Base-by-base conservation (phyloP, 2,329 filamentous ascomycete genomes). In the Colletotrichum sidae region DNA sequence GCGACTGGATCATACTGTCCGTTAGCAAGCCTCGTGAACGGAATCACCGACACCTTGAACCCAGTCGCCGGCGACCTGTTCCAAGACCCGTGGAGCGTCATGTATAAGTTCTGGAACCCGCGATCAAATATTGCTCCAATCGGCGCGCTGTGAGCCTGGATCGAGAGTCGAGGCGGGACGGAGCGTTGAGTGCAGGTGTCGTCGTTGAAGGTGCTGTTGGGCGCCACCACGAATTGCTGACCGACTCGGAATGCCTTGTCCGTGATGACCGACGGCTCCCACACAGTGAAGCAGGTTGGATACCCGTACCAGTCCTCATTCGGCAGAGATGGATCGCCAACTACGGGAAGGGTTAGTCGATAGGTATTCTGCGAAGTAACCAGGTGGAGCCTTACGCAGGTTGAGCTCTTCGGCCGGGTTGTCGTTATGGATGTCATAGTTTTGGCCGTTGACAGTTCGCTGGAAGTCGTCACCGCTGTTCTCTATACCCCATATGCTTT, bases 331-430 rank as follows among this genome's bases (percentile, higher is more conserved):
- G 73, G 73, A 42, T 75, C 71, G 7, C 74, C 74, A 25, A 75
- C 74, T 75, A 34, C 8, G 33, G 37, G 41, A 4, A 25, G 15
- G n/a, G 37, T 67, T 11, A 61, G 55, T 35, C 13, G 1, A 10
- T 13, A 3, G 17, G 3, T 25, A 4, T 46, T 10, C 39, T 42
- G 39, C 39, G 11, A 53, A 6, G 9, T 5, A 38, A 46, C 11
- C 1, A 50, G 7, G 4, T 12, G 13, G 15, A 13, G 7, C 66
- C 73, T 68, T 70, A 75, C 87, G 81, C 75, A 86, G 90, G 75
- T 91, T 90, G 70, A 91, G 75, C 75, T 91, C 86, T 71, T 91
- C 88, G 4, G 84, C 87, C 1, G 88, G 88, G 70, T 90, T 90
- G 72, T 89, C 80, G 49, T 82, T 77, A 70, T 88, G 85, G 58